Conservation (phyloP, 2,329 filamentous ascomycete genomes). For the Penicillium sp. region DNA sequence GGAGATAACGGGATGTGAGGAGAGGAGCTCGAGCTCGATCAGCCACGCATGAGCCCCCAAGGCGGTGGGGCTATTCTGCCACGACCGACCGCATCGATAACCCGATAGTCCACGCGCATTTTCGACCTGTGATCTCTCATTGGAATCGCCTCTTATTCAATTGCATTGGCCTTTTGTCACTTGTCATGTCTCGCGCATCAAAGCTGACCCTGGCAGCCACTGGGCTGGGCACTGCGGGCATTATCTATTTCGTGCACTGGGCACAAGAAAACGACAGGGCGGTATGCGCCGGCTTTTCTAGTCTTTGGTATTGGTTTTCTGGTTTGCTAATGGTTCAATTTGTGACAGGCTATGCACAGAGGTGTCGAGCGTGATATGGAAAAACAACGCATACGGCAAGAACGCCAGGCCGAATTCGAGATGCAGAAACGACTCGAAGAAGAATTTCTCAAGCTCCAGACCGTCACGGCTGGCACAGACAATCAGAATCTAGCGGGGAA, state of each 20-base stretch:
- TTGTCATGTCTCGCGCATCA: conserved; percentile 80
- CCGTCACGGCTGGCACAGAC: conserved; percentile 54
- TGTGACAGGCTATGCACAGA: conserved; percentile 75
- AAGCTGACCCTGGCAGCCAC: conserved; percentile 80
- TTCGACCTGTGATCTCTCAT: conserved; percentile 2
- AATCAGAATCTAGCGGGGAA: conserved; percentile 16
- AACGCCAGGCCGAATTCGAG: conserved; percentile 91
- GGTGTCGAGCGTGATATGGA: conserved; percentile 94
- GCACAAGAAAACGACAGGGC: conserved; percentile 78
- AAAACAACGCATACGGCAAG: conserved; percentile 81
- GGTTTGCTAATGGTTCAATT: conserved; percentile 4
- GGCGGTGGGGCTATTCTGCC: conserved; percentile 36
- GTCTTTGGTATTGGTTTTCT: not conserved
- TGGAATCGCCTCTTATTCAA: not conserved
- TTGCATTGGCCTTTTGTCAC: not conserved
- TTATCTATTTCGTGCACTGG: conserved; percentile 82
- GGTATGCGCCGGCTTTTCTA: conserved; percentile 50
- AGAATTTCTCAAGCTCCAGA: conserved; percentile 86
- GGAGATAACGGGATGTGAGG: conserved; percentile 15
- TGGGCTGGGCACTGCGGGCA: conserved; percentile 67
- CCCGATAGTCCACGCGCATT: conserved; percentile 23
- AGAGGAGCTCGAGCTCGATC: conserved; percentile 29
- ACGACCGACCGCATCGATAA: conserved; percentile 26
- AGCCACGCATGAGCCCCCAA: conserved; percentile 31
- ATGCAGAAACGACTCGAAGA: conserved; percentile 79